Percentiles rank a stretch among this genome's conserved stretches.
These are phyloP conservation scores for Seiridium cupressi DNA, from an alignment of 2,329 filamentous ascomycete species.

Conservation along the genomic window DNA sequence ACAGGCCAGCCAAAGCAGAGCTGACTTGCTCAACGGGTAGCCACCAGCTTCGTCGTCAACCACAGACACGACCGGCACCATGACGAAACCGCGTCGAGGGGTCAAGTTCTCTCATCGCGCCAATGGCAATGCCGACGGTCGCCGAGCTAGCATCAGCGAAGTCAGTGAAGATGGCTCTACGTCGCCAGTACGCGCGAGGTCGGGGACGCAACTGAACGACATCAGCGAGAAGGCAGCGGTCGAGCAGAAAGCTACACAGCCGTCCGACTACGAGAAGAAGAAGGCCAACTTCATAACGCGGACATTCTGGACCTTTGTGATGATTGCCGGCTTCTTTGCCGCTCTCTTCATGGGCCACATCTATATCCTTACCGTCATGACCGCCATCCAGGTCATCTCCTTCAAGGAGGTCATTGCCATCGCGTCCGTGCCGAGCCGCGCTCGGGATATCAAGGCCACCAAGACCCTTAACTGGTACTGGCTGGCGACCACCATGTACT, in stretches of 20 bases:
- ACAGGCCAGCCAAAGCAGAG: background rate
- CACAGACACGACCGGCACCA: conserved; percentile 13
- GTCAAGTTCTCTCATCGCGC: conserved; percentile 52
- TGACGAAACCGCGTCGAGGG: conserved; percentile 43
- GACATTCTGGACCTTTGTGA: conserved; percentile 96
- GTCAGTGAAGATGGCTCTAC: conserved; percentile 58
- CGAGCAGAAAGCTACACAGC: conserved; percentile 10
- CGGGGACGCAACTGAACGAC: conserved; percentile 29
- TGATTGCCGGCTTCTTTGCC: conserved; percentile 91
- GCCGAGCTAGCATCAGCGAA: conserved; percentile 71
- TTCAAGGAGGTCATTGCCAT: conserved; percentile 99
- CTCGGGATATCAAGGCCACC: conserved; percentile 86
- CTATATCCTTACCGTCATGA: conserved; percentile 92
- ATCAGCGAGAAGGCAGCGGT: conserved; percentile 38
- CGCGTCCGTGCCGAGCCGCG: conserved; percentile 87
- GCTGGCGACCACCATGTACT: conserved; percentile 98
- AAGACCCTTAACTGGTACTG: conserved; percentile 99
- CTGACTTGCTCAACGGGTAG: background rate
- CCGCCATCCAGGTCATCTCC: conserved; percentile 89
- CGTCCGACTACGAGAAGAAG: conserved; percentile 92
- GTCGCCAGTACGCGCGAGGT: conserved; percentile 27
- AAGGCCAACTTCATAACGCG: conserved; percentile 96
- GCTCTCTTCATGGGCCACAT: conserved; percentile 95
- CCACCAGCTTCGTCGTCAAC: background rate
- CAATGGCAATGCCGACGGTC: conserved; percentile 50